Evolutionary conservation across 1,284 basidiomycete species (phyloP), one percentile per base, ranked within the genome.

Genomic region (Mrakiaceae sp.): DNA sequence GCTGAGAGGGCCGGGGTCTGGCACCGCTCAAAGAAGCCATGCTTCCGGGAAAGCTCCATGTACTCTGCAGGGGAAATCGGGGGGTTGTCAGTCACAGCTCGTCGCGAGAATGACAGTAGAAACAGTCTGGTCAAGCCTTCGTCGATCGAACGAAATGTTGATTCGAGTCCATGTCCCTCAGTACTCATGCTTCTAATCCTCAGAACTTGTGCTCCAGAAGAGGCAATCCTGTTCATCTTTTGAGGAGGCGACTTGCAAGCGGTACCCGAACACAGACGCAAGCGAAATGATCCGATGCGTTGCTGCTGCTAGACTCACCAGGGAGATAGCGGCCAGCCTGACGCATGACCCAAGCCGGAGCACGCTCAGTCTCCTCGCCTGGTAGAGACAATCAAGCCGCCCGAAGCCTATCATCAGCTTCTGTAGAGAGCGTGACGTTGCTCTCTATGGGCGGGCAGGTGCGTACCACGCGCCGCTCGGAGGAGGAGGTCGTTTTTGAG

Each of bases 291-390:
- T 56, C 54, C 39, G 56, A 12, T 12, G 3, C 54, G 54, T 9
- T 4, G 5, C 11, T 27, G 27, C 27, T 27, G 9, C 16, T 43
- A 4, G 43, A 58, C 80, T 76, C 72, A 91, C 91, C 93, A 76
- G 93, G 93, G 60, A 97, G 83, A 77, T 96, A 96, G 63, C 94
- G 83, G 56, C 95, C 94, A 27, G 96, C 96, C 75, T 99, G 95
- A 47, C 96, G 84, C 95, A 99, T 99, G 67, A 98, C 89, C 95
- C 95, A 99, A 67, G 96, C 92, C 11, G 95, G 95, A 3, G 95
- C 91, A 66, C 90, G 84, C 72, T 90, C 88, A 0, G 92, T 94
- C 74, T 84, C 80, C 77, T 95, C 86, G 11, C 92, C 90, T 87
- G 56, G 68, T 50, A 67, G 56, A 54, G 50, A 48, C 39, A 11